phyloP scores from a whole-genome alignment of 768 basidiomycete species.

The Ramaria sp. region DNA sequence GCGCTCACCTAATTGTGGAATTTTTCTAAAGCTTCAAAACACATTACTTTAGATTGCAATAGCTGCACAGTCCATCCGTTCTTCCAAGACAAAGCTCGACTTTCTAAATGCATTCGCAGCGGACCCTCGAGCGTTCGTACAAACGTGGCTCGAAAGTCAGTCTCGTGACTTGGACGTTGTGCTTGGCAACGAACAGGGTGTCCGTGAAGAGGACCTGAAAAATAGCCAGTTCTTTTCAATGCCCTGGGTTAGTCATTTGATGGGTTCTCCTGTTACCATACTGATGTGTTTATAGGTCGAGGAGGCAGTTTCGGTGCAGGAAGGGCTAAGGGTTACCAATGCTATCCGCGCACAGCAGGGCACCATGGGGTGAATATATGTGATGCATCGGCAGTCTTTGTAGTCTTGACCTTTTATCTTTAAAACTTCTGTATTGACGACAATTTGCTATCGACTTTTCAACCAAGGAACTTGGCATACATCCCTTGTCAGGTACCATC shows the following conservation, averaged over 20 bases:
- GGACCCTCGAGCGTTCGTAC: constrained; percentile 72
- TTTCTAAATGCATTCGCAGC: constrained; percentile 77
- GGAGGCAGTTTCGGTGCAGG: constrained; percentile 76
- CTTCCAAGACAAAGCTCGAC: constrained; percentile 75
- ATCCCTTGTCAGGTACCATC: too few relatives aligned
- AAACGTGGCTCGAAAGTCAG: constrained; percentile 87
- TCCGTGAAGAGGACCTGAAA: constrained; percentile 81
- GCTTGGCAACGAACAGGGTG: constrained; percentile 65
- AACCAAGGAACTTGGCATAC: too few relatives aligned
- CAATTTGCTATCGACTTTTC: too few relatives aligned
- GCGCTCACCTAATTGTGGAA: constrained; percentile 9
- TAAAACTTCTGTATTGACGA: too few relatives aligned
- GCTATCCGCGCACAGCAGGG: constrained; percentile 10
- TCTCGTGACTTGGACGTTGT: constrained; percentile 83
- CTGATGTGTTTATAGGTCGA: constrained; percentile 16
- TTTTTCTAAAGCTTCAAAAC: not conserved
- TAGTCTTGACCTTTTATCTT: too few relatives aligned
- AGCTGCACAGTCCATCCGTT: constrained; percentile 74
- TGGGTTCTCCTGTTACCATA: constrained; percentile 1
- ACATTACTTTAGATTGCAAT: constrained; percentile 52
- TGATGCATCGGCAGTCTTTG: too few relatives aligned
- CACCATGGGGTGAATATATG: not conserved
- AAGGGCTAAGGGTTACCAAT: constrained; percentile 58
- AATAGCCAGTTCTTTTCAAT: constrained; percentile 85
- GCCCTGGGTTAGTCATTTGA: constrained; percentile 65